Evolutionary conservation across 2,329 filamentous ascomycete species (phyloP), one percentile per base, ranked within the genome.

Genomic region (Eutypella sp.): DNA sequence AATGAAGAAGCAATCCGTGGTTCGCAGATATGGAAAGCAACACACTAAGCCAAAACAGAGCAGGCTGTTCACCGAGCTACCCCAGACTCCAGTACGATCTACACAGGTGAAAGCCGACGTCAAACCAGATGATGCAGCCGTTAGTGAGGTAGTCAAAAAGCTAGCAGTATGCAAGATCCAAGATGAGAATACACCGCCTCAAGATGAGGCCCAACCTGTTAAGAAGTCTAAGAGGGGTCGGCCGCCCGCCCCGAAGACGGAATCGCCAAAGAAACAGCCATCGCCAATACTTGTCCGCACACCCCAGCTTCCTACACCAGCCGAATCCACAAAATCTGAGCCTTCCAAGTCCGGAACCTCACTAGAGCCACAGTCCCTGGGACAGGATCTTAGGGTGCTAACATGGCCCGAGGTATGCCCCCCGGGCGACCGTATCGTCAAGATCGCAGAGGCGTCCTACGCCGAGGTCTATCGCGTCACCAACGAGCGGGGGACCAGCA

Each of bases 371-470:
- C 49, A 55, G 9, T 40, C 49, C 10, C 25, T 25, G 16, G 58
- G 60, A 19, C 47, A 52, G 6, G 54, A 53, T 7, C 61, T 78
- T 15, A 69, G 72, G 3, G 56, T 72, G 5, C 62, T 82, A 34
- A 68, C 70, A 1, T 85, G 81, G 81, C 63, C 71, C 24, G 78
- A 83, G 43, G 69, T 84, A 24, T 79, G 79, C 41, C 74, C 75
- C 0, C 64, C 69, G 0, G 72, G 69, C 15, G 74, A 78, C 55
- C 62, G 63, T 29, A 79, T 84, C 41, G 70, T 72, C 37, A 85
- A 85, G 63, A 84, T 85, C 42, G 81, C 81, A 9, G 81, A 85
- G 58, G 81, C 81, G 5, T 84, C 81, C 2, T 85, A 78, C 53
- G 80, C 81, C 5, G 81, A 85, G 58, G 79, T 85, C 9, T 85